Conservation (phyloP, 164 flowering plant genomes). For the Saururus chinensis region DNA sequence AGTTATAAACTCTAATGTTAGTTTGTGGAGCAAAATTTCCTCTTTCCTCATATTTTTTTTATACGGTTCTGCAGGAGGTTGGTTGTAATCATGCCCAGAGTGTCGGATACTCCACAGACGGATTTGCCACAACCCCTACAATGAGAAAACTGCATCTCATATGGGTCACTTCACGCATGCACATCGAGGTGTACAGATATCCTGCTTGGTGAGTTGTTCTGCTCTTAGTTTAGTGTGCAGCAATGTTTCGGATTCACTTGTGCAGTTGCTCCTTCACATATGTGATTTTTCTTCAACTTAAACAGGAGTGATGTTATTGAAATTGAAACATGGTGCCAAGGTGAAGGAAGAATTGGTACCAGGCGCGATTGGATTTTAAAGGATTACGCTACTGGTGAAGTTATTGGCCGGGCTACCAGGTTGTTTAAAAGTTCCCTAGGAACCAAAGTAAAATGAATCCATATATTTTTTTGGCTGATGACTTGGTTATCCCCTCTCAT, state of each 20-base stretch:
- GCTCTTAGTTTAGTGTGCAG: not conserved
- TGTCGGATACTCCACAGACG: constrained; percentile 94
- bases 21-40: too few relatives aligned
- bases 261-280: not conserved
- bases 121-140: constrained; percentile 80
- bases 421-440: constrained; percentile 7
- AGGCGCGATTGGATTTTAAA: constrained; percentile 95
- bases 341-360: constrained; percentile 88
- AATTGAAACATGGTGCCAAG: constrained; percentile 95
- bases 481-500: too few relatives aligned
- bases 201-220: constrained; percentile 74
- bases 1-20: too few relatives aligned
- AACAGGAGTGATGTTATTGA: constrained; percentile 94
- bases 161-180: constrained; percentile 99
- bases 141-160: constrained; percentile 94
- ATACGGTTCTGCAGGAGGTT: constrained; percentile 50
- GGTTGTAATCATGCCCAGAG: constrained; percentile 95
- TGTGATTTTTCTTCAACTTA: not conserved
- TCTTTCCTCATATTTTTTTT: too few relatives aligned
- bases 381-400: constrained; percentile 68
- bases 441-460: too few relatives aligned
- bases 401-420: constrained; percentile 99
- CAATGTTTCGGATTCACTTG: not conserved
- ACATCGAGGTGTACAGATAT: constrained; percentile 89
- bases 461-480: too few relatives aligned